Conservation (phyloP, 257 asterid genomes). For the Penstemon barbatus region DNA sequence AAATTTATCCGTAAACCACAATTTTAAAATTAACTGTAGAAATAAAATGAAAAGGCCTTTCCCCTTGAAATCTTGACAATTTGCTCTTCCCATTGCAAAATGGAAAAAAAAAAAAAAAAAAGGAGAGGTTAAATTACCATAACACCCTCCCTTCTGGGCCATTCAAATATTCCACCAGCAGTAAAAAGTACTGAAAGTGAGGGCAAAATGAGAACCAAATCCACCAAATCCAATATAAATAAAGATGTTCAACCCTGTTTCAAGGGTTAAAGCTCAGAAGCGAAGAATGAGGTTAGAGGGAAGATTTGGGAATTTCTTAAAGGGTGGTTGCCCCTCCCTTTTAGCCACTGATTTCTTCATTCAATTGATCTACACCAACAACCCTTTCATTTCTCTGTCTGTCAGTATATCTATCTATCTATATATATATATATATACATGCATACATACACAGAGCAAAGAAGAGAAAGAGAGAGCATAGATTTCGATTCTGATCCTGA, state of each 20-base stretch:
- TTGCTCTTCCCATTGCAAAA: too few species aligned
- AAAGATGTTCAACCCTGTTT: too few species aligned
- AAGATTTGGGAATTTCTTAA: slow-evolving; percentile 16
- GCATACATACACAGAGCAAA: background rate
- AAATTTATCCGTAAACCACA: too few species aligned
- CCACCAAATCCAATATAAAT: background rate
- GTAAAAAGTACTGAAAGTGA: background rate
- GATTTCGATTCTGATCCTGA: background rate
- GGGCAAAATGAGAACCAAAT: background rate
- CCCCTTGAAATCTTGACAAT: too few species aligned
- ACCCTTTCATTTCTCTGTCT: background rate
- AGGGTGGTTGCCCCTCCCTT: slow-evolving; percentile 31
- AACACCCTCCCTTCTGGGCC: too few species aligned
- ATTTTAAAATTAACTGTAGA: too few species aligned
- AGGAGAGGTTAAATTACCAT: too few species aligned
- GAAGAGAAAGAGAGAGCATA: background rate
- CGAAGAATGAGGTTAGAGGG: slow-evolving; percentile 16
- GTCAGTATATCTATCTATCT: background rate
- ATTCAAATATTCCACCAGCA: too few species aligned
- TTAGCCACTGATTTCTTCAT: slow-evolving; percentile 19
- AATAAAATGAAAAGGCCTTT: too few species aligned
- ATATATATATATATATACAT: background rate
- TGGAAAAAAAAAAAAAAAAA: too few species aligned
- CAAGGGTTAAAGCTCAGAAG: slow-evolving; percentile 14
- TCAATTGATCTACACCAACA: background rate